Conservation (phyloP, 169 alveolate genomes). For the Eimeria necatrix region DNA sequence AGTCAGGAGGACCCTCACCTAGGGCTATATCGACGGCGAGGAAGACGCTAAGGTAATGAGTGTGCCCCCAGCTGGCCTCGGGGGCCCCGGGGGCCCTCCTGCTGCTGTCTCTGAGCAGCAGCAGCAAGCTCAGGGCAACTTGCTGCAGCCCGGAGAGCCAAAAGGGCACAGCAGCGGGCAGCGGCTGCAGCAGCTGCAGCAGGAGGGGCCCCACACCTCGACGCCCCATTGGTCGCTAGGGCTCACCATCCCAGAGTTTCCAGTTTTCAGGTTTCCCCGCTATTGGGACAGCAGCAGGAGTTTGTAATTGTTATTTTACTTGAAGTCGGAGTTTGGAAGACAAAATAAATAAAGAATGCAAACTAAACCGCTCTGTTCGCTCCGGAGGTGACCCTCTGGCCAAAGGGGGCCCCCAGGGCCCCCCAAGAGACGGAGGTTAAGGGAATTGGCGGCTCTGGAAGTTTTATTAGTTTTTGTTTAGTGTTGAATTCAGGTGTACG, state of each 20-base stretch:
- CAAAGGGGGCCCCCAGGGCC: not conserved
- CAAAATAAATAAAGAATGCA: not conserved
- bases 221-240: not conserved
- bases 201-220: not conserved
- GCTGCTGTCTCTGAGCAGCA: not conserved
- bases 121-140: conserved; percentile 17
- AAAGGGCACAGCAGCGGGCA: conserved; percentile 41
- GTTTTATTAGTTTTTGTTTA: not conserved
- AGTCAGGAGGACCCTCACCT: conserved; percentile 28
- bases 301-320: not conserved
- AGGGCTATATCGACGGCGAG: conserved; percentile 25
- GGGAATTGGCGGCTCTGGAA: no score
- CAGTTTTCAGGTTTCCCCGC: no score
- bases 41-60: conserved; percentile 4
- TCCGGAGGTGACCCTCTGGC: not conserved
- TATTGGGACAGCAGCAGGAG: not conserved
- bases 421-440: not conserved
- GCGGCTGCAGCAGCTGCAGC: conserved; percentile 75
- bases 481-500: not conserved
- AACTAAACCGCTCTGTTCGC: not conserved
- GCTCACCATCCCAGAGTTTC: not conserved
- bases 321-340: not conserved
- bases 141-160: conserved; percentile 35
- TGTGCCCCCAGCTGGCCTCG: not conserved
- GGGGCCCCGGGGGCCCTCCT: not conserved